Base-by-base conservation (phyloP, 495 filamentous ascomycete species). In the Talaromyces stipitatus region DNA sequence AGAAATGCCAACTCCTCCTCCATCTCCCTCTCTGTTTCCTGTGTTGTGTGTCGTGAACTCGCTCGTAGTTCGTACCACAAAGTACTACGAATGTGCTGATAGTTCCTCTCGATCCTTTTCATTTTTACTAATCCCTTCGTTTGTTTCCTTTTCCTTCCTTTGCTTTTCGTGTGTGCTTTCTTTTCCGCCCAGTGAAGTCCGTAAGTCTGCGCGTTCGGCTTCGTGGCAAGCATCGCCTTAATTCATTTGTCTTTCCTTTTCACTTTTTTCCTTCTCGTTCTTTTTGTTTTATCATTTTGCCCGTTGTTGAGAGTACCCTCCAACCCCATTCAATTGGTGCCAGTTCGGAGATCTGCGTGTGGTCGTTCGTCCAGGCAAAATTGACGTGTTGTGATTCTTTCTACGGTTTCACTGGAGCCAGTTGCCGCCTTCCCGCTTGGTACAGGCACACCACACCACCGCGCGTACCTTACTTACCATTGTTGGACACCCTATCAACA, bases 181-280 rank as follows among this genome's bases (percentile, higher is more conserved):
- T 60, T 50, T 55, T 57, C 56, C 50, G 22, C 58, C 30, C 58
- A 23, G 45, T 45, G 55, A 41, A 23, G 55, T 57, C n/a, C 55
- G 45, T 50, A 12, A 23, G 22, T 46, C 24, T 27, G 14, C 24
- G 54, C 28, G 41, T 50, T 57, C 46, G 28, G 28, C 55, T 33
- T 33, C 45, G 18, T 57, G 33, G 55, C 47, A 32, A 28, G 33
- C 62, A 60, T 61, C 29, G 28, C 62, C 60, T 16, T 60, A 33
- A 12, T 51, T 23, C 48, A 51, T 51, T 51, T 69, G 32, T 48
- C 56, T 41, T 30, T 56, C 16, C 55, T 52, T 18, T 59, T 52
- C 27, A 38, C 32, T 60, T 51, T 53, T 27, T 14, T 38, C 5
- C 30, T 48, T 29, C 30, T 20, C 20, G 4, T 47, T 20, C 18